These are phyloP conservation scores for Pseudopyricularia javanii DNA, from an alignment of 2,329 filamentous ascomycete species.

Conservation along the genomic window DNA sequence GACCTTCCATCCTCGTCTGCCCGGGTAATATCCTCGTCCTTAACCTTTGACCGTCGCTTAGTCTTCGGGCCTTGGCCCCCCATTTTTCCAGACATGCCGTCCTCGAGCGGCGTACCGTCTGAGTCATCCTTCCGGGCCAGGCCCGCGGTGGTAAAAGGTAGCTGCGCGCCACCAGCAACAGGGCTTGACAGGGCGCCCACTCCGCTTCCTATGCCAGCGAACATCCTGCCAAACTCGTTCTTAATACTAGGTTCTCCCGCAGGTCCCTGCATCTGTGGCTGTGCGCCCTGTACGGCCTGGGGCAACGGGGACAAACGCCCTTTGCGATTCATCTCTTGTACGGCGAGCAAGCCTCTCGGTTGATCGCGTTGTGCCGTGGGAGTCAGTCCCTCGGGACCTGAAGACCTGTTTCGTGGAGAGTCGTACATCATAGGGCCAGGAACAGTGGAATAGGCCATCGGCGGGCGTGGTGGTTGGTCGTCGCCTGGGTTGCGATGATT, in stretches of 20 bases:
- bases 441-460: slow-evolving; percentile 33
- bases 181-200: slow-evolving; percentile 41
- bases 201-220: slow-evolving; percentile 70
- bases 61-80: slow-evolving; percentile 29
- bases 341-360: slow-evolving; percentile 57
- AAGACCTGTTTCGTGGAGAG: slow-evolving; percentile 24
- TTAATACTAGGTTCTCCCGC: slow-evolving; percentile 81
- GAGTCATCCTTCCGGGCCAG: slow-evolving; percentile 40
- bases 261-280: slow-evolving; percentile 66
- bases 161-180: slow-evolving; percentile 25
- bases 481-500: slow-evolving; percentile 22
- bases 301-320: slow-evolving; percentile 80
- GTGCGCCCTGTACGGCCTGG: slow-evolving; percentile 86
- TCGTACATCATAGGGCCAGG: slow-evolving; percentile 24
- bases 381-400: slow-evolving; percentile 39
- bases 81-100: slow-evolving; percentile 21
- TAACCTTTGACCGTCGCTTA: slow-evolving; percentile 53
- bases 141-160: slow-evolving; percentile 33
- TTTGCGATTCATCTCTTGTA: slow-evolving; percentile 70
- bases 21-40: slow-evolving; percentile 58
- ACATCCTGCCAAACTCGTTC: slow-evolving; percentile 89
- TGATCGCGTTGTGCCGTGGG: slow-evolving; percentile 30
- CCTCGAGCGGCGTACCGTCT: slow-evolving; percentile 33
- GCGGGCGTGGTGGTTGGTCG: slow-evolving; percentile 35
- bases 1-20: slow-evolving; percentile 56